These are phyloP conservation scores for Hericium rajendrae DNA, from an alignment of 768 basidiomycete genomes.

Conservation along the genomic window DNA sequence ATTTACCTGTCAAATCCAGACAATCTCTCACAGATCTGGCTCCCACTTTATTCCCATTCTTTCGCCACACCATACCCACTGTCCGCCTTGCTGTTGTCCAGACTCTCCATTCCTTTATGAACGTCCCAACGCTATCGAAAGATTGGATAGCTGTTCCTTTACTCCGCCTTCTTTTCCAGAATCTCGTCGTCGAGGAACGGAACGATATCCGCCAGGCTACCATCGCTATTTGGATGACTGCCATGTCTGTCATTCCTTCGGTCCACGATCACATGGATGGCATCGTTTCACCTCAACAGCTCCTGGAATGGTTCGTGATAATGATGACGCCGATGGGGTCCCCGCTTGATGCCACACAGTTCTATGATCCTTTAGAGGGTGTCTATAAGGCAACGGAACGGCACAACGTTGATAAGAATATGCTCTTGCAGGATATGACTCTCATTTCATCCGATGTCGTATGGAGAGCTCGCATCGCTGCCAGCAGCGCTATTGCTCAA, in stretches of 20 bases:
- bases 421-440: conserved; percentile 84
- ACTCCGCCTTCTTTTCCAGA: conserved; percentile 84
- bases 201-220: conserved; percentile 71
- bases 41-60: conserved; percentile 88
- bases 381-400: conserved; percentile 42
- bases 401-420: conserved; percentile 94
- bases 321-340: conserved; percentile 86
- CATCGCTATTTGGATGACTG: conserved; percentile 63
- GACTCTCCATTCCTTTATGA: conserved; percentile 81
- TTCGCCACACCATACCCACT: conserved; percentile 90
- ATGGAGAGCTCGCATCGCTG: conserved; percentile 68
- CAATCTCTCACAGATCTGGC: conserved; percentile 74
- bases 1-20: conserved; percentile 29
- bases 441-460: conserved; percentile 70
- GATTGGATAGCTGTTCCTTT: conserved; percentile 78
- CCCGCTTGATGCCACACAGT: conserved; percentile 57
- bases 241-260: conserved; percentile 44
- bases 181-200: conserved; percentile 87
- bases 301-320: conserved; percentile 78
- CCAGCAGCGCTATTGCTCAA: conserved; percentile 68
- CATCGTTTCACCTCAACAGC: conserved; percentile 45
- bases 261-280: conserved; percentile 40
- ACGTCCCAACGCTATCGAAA: conserved; percentile 57
- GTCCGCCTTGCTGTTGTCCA: conserved; percentile 91
- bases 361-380: conserved; percentile 53